Percentiles rank a stretch among this genome's conserved stretches.
phyloP scores from a whole-genome alignment of 352 stramenopile species.

The Blastocystis sp. region DNA sequence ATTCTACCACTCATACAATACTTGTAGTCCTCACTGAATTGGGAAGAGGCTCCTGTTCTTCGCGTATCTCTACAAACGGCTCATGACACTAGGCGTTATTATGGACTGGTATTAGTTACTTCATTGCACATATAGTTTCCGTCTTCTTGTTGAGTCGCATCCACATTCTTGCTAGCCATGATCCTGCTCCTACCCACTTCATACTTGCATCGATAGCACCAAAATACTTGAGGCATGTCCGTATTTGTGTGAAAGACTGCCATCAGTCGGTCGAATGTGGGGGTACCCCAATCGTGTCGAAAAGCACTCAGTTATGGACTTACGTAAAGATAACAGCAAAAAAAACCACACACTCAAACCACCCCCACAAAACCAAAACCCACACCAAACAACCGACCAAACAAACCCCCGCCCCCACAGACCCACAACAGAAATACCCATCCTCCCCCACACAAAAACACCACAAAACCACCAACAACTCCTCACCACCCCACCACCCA shows the following conservation, averaged over 20 bases:
- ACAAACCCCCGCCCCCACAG: too few species aligned
- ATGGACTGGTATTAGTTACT: background rate
- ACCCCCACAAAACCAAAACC: too few species aligned
- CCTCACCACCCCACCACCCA: too few species aligned
- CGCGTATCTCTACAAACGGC: conserved; percentile 53
- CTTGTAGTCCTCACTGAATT: background rate
- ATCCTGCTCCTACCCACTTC: background rate
- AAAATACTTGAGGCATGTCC: conserved; percentile 38
- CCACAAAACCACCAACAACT: too few species aligned
- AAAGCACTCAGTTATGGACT: too few species aligned
- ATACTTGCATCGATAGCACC: conserved; percentile 58
- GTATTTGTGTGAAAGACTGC: background rate
- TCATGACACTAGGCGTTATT: conserved; percentile 29
- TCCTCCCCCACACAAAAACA: too few species aligned
- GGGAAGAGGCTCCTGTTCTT: conserved; percentile 18
- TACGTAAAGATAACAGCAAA: too few species aligned
- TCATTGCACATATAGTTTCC: conserved; percentile 57
- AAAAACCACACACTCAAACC: too few species aligned
- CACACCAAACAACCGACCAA: too few species aligned
- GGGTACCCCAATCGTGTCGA: conserved; percentile 26
- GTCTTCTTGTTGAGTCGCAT: conserved; percentile 42
- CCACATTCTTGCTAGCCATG: conserved; percentile 41
- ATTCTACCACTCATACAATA: background rate
- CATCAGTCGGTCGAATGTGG: background rate
- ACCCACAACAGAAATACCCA: too few species aligned